Evolutionary conservation across 768 basidiomycete species (phyloP).

Genomic region (Mycena crocata): DNA sequence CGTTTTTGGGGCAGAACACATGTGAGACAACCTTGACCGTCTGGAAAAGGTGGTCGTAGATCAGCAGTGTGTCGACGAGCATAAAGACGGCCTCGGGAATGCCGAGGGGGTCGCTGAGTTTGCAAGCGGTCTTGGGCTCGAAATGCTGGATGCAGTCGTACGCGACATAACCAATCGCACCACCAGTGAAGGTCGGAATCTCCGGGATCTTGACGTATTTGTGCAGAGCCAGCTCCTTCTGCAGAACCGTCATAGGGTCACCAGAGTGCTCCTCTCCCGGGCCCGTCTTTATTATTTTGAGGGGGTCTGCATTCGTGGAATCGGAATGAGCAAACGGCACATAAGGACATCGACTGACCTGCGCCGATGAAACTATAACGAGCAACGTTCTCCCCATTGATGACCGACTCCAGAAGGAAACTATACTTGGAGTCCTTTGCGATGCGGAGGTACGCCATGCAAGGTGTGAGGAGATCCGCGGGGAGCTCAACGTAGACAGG

Average conservation of each 20-base stretch:
- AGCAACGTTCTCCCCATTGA: slow-evolving; percentile 90
- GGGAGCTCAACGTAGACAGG: slow-evolving; percentile 94
- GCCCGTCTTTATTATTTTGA: slow-evolving; percentile 92
- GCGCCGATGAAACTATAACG: slow-evolving; percentile 97
- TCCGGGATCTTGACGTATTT: slow-evolving; percentile 93
- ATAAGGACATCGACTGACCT: slow-evolving; percentile 58
- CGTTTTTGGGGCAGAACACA: slow-evolving; percentile 84
- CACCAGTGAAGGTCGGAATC: slow-evolving; percentile 94
- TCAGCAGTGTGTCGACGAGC: slow-evolving; percentile 93
- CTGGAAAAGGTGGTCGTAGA: slow-evolving; percentile 98
- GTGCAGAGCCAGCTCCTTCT: slow-evolving; percentile 88
- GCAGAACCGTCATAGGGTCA: slow-evolving; percentile 87
- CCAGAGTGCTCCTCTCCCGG: slow-evolving; percentile 85
- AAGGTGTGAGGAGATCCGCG: slow-evolving; percentile 96
- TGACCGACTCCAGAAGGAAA: slow-evolving; percentile 94
- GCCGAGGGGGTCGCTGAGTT: slow-evolving; percentile 80
- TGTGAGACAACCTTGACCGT: slow-evolving; percentile 96
- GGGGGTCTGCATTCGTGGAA: slow-evolving; percentile 71
- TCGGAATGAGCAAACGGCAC: background rate
- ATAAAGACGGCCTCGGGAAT: slow-evolving; percentile 98
- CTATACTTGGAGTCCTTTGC: slow-evolving; percentile 94
- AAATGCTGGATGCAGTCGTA: slow-evolving; percentile 98
- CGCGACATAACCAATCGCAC: slow-evolving; percentile 96
- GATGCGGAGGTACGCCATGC: slow-evolving; percentile 94
- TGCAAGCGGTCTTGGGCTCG: slow-evolving; percentile 89